phyloP scores from a whole-genome alignment of 805 yeast genomes.

The Nakazawaea populi region DNA sequence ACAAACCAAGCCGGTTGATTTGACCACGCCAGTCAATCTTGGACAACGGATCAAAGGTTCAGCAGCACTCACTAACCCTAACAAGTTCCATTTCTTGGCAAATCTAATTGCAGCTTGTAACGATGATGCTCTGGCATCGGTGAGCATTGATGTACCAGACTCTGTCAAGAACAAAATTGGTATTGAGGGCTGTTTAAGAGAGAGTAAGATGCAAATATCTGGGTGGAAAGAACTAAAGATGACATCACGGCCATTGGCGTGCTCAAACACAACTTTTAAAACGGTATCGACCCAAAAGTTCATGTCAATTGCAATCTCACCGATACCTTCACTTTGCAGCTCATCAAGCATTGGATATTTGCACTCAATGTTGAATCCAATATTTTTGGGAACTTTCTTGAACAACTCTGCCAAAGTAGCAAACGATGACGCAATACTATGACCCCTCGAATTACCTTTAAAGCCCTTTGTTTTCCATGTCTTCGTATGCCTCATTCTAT shows the following conservation, averaged over 20 bases:
- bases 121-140: conserved; percentile 82
- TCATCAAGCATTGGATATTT: conserved; percentile 95
- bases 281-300: conserved; percentile 88
- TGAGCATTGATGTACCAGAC: conserved; percentile 79
- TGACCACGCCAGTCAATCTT: conserved; percentile 83
- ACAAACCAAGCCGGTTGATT: conserved; percentile 85
- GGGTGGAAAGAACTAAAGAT: conserved; percentile 94
- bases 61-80: conserved; percentile 90
- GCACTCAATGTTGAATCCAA: conserved; percentile 92
- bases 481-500: conserved; percentile 79
- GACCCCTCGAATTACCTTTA: conserved; percentile 90
- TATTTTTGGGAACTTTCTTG: conserved; percentile 69
- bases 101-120: conserved; percentile 88
- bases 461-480: conserved; percentile 82
- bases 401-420: conserved; percentile 85
- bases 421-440: conserved; percentile 85
- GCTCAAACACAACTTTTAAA: conserved; percentile 69
- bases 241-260: conserved; percentile 75
- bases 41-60: conserved; percentile 86
- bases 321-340: conserved; percentile 84
- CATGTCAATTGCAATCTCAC: conserved; percentile 74
- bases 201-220: conserved; percentile 78
- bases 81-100: conserved; percentile 82
- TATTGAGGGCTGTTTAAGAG: conserved; percentile 88
- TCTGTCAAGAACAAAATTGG: conserved; percentile 90